These are phyloP conservation scores for Setaria italica DNA, from an alignment of 202 grass and related monocot genomes.

Conservation along the genomic window DNA sequence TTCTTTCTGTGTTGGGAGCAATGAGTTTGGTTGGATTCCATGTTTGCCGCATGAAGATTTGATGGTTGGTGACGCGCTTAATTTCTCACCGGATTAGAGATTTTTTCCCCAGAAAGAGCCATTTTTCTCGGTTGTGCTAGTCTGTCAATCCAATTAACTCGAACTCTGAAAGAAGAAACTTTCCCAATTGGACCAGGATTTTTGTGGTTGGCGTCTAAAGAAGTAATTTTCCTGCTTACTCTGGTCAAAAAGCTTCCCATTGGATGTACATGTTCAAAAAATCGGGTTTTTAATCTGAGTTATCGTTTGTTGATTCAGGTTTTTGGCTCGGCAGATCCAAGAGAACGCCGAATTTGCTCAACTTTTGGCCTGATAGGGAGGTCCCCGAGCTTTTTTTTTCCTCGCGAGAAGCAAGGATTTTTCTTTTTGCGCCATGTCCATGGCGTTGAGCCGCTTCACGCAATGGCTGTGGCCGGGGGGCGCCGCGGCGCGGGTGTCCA, in stretches of 20 bases:
- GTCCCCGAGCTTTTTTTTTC: background rate
- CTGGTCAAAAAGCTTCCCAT: background rate
- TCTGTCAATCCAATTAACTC: background rate
- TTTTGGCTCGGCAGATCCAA: constrained; percentile 48
- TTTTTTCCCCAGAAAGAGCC: background rate
- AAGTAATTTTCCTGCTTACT: constrained; percentile 18
- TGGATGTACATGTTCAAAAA: constrained; percentile 24
- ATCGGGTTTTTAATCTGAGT: background rate
- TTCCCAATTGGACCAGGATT: constrained; percentile 25
- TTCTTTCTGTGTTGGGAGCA: background rate
- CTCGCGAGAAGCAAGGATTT: constrained; percentile 8
- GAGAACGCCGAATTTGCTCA: constrained; percentile 26
- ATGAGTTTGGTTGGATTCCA: constrained; percentile 37
- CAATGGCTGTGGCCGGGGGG: constrained; percentile 64
- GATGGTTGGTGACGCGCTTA: background rate
- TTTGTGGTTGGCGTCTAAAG: constrained; percentile 34
- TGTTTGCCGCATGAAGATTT: background rate
- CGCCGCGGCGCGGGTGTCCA: constrained; percentile 33
- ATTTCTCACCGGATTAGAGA: background rate
- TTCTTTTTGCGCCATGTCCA: constrained; percentile 42
- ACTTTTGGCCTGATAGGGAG: constrained; percentile 44
- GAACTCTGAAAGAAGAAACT: constrained; percentile 24
- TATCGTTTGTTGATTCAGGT: constrained; percentile 11
- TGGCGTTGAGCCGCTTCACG: constrained; percentile 55
- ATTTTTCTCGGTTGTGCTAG: background rate